A percentile compares a stretch with the other conserved stretches of the same genome.
These are phyloP conservation scores for Eucalyptus erythrocorys DNA, from an alignment of 345 rosid genomes.

Conservation along the genomic window DNA sequence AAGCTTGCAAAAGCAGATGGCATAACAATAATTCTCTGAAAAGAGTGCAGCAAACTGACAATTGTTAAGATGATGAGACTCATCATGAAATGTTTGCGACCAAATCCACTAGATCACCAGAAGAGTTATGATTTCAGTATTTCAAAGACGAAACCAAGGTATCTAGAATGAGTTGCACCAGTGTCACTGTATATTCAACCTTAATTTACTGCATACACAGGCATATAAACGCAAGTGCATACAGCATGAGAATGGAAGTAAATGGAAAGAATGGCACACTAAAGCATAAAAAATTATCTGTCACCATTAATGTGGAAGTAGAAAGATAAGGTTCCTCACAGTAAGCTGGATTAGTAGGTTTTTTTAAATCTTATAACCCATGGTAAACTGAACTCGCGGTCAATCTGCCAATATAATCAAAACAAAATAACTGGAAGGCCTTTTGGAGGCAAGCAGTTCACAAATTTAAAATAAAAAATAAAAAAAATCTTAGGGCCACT, in stretches of 20 bases:
- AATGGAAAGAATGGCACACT: not conserved
- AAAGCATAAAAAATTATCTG: not conserved
- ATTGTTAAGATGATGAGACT: not conserved
- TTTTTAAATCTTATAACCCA: not conserved
- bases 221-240: not conserved
- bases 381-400: not conserved
- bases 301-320: not conserved
- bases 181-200: not conserved
- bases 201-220: not conserved
- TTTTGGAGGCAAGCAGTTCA: not conserved
- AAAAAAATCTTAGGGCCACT: not conserved
- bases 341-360: not conserved
- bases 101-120: not conserved
- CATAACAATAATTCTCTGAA: not conserved
- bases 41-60: not conserved
- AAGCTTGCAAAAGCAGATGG: not conserved
- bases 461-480: not conserved
- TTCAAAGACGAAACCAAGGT: not conserved
- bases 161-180: not conserved
- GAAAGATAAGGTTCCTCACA: not conserved
- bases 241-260: not conserved
- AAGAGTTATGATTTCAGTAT: not conserved
- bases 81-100: not conserved
- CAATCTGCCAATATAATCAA: not conserved
- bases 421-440: not conserved